Base-by-base conservation (phyloP, 192 early-diverging fungal species). In the Coemansia erecta region DNA sequence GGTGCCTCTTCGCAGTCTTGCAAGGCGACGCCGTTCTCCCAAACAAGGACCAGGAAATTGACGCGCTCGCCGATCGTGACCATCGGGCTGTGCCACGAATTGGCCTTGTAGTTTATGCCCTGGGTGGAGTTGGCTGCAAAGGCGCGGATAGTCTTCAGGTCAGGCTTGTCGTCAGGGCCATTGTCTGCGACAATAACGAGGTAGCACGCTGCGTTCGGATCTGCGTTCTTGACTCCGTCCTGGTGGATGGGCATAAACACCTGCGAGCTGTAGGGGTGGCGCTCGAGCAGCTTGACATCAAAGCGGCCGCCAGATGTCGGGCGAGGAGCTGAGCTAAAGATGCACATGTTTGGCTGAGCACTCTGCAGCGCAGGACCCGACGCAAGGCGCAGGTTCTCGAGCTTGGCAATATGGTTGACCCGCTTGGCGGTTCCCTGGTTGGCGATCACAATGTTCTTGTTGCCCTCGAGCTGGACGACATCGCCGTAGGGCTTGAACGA, bases 41-140 rank as follows among this genome's bases (percentile, higher is more conserved):
- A 86, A 12, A 92, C 88, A 41, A 93, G 68, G n/a, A 85, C 85
- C 15, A 85, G 54, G 60, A 93, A 95, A 54, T 86, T 73, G 23
- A 85, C 81, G 39, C 72, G 73, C 57, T 80, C 57, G 48, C 85
- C 83, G 10, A 93, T 63, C 8, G 82, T 83, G 45, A 95, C 81
- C 91, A 95, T 94, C 15, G 93, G 93, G 70, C 92, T 90, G 66
- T 95, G 93, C 93, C 93, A 95, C 45, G 86, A 82, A 64, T 89
- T 90, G 13, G 85, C 81, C 52, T 81, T 73, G 70, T 95, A 95
- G 72, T 85, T 93, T 60, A 95, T 83, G 2, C 90, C 93, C 76
- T 94, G 91, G 9, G 75, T 84, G 15, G 76, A 80, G 56, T 62
- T 73, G 15, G 84, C 90, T 22, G 89, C 72, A 68, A 94, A 93